Conservation (phyloP, 768 basidiomycete species). For the Boletus edulis region DNA sequence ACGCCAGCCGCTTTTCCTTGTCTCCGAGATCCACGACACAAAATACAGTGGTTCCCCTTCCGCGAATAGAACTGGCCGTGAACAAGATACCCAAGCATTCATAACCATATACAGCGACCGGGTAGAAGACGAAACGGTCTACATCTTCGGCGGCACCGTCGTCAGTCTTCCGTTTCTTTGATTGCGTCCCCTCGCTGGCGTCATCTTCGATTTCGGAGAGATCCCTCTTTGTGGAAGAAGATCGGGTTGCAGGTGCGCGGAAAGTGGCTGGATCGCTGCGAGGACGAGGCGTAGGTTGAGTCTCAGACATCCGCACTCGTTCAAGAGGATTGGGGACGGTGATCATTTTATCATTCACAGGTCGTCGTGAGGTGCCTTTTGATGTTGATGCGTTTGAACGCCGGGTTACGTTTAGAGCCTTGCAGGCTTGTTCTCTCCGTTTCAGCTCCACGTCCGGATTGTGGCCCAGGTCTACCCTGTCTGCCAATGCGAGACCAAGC, state of each 20-base stretch:
- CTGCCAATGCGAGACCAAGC: conserved; percentile 13
- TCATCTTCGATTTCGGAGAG: background rate
- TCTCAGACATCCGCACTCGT: too few relatives aligned
- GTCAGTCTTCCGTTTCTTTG: too few relatives aligned
- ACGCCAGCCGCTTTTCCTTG: background rate
- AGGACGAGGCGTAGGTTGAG: too few relatives aligned
- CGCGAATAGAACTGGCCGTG: conserved; percentile 9
- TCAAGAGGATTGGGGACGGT: too few relatives aligned
- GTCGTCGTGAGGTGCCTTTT: too few relatives aligned
- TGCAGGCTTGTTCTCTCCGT: background rate
- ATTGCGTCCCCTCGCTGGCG: background rate
- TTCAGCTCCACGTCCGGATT: background rate
- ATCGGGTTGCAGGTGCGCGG: too few relatives aligned
- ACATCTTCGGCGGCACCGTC: too few relatives aligned
- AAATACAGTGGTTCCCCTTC: conserved; percentile 9
- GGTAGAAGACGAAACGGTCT: too few relatives aligned
- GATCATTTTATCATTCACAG: too few relatives aligned
- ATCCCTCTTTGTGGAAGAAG: background rate
- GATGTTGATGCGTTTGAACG: too few relatives aligned
- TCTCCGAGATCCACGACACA: background rate
- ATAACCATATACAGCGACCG: too few relatives aligned
- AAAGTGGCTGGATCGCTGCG: too few relatives aligned
- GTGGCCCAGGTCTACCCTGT: conserved; percentile 4
- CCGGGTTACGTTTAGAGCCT: background rate
- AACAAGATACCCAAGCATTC: background rate